Percentiles rank a stretch among this genome's conserved stretches.
phyloP scores from a whole-genome alignment of 1,284 basidiomycete species.

The Termitomyces sp. region DNA sequence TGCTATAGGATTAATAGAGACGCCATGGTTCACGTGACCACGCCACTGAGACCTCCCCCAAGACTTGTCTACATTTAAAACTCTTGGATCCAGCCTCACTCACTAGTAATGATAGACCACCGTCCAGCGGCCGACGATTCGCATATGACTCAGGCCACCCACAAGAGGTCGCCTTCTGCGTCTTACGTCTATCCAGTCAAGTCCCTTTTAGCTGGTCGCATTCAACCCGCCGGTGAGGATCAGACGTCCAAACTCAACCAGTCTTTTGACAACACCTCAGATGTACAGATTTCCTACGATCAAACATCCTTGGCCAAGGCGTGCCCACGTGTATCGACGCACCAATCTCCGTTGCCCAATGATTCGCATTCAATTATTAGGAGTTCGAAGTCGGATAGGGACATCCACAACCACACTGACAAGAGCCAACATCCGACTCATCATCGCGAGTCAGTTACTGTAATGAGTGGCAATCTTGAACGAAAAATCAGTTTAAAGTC shows the following conservation, averaged over 20 bases:
- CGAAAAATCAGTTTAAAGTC: neutral
- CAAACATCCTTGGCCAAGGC: neutral
- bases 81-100: neutral
- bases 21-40: slow-evolving; percentile 3
- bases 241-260: neutral
- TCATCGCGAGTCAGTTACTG: neutral
- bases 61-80: neutral
- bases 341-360: neutral
- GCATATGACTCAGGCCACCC: neutral
- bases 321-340: neutral
- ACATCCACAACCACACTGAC: neutral
- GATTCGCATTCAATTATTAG: slow-evolving; percentile 2
- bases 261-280: neutral
- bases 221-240: slow-evolving; percentile 26
- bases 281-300: neutral
- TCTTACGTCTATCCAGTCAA: slow-evolving; percentile 36
- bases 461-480: neutral
- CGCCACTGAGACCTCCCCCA: slow-evolving; percentile 9
- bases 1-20: neutral
- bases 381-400: slow-evolving; percentile 8
- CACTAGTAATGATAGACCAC: neutral
- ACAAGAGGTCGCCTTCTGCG: slow-evolving; percentile 2
- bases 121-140: neutral
- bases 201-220: slow-evolving; percentile 31
- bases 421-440: neutral